phyloP scores from a whole-genome alignment of 257 asterid genomes.

The Forsythia viridissima region DNA sequence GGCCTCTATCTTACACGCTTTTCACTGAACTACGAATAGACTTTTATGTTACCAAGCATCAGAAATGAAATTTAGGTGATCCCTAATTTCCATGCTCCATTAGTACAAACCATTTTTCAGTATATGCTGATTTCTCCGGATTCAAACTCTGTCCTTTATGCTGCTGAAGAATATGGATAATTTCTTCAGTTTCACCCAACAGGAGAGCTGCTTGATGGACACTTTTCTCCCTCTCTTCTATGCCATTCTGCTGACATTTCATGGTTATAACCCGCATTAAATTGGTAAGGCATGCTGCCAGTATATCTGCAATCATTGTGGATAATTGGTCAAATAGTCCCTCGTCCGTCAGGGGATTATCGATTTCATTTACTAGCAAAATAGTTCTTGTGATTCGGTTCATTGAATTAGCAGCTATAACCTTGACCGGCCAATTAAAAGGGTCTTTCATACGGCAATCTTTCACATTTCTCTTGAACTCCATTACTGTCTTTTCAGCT shows the following conservation, averaged over 20 bases:
- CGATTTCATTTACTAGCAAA: slow-evolving; percentile 22
- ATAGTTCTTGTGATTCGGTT: neutral
- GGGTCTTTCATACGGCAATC: slow-evolving; percentile 16
- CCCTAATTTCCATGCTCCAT: slow-evolving; percentile 22
- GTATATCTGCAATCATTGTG: slow-evolving; percentile 37
- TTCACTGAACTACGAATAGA: neutral
- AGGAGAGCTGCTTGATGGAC: slow-evolving; percentile 39
- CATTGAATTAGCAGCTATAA: slow-evolving; percentile 22
- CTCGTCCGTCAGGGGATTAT: slow-evolving; percentile 21
- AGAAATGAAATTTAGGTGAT: neutral
- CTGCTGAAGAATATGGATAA: slow-evolving; percentile 40
- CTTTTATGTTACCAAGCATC: neutral
- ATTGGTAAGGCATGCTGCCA: slow-evolving; percentile 46
- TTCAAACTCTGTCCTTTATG: slow-evolving; percentile 24
- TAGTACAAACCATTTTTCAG: slow-evolving; percentile 39
- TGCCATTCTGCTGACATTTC: slow-evolving; percentile 37
- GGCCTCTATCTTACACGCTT: neutral
- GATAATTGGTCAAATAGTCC: slow-evolving; percentile 33
- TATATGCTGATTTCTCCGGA: slow-evolving; percentile 28
- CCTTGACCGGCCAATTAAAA: slow-evolving; percentile 22
- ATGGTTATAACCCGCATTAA: slow-evolving; percentile 30
- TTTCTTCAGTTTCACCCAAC: slow-evolving; percentile 44
- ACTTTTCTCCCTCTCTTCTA: slow-evolving; percentile 28
- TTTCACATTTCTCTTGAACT: slow-evolving; percentile 1
- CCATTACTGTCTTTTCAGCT: slow-evolving; percentile 3